These are phyloP conservation scores for Tolypocladium ovalisporum DNA, from an alignment of 2,329 filamentous ascomycete genomes.

Conservation along the genomic window DNA sequence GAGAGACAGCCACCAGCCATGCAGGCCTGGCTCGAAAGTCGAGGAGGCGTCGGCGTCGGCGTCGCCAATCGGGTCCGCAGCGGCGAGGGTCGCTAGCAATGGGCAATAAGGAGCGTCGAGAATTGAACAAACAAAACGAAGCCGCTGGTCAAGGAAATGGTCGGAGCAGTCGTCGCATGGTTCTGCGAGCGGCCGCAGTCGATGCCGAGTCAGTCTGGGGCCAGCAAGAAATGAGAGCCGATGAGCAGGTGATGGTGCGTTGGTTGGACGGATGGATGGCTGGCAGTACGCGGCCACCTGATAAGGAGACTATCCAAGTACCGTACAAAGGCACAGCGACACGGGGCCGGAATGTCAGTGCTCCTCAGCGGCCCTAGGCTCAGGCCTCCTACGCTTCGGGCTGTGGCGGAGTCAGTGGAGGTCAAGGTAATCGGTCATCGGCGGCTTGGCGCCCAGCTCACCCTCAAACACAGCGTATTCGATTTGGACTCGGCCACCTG, in stretches of 20 bases:
- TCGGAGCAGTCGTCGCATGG: not conserved
- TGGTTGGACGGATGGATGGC: not conserved
- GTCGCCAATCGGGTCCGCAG: not conserved
- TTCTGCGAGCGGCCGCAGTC: not conserved
- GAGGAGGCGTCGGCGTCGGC: not conserved
- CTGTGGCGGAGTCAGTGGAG: not conserved
- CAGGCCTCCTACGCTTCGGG: not conserved
- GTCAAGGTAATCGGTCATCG: not conserved
- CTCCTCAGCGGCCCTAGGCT: not conserved
- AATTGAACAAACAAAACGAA: not conserved
- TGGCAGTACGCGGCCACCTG: not conserved
- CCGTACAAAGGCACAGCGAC: no score
- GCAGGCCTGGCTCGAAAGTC: conserved; percentile 2
- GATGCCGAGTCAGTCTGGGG: not conserved
- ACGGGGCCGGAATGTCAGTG: not conserved
- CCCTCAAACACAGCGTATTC: no score
- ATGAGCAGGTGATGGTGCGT: not conserved
- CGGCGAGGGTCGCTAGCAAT: not conserved
- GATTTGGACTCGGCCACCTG: not conserved
- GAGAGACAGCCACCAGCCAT: conserved; percentile 7
- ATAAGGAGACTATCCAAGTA: not conserved
- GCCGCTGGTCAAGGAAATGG: not conserved
- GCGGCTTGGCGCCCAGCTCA: not conserved
- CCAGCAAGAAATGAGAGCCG: not conserved
- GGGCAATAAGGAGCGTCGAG: not conserved